Percentiles rank a stretch among this genome's conserved stretches.
Conservation (phyloP, 1,139 yeast species). For the Sugiyamaella paludigena region DNA sequence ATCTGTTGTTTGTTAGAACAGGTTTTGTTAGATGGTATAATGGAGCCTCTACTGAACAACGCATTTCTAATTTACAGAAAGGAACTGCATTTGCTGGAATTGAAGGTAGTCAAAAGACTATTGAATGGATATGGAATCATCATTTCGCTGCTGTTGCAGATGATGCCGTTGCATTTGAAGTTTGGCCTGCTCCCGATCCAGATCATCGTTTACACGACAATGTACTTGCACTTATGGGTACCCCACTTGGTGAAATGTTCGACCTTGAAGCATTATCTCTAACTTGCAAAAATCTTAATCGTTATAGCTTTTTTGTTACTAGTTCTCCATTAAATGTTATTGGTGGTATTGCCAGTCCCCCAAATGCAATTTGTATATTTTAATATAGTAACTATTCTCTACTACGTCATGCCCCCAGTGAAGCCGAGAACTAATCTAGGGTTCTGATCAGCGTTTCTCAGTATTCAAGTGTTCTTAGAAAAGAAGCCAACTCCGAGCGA, state of each 20-base stretch:
- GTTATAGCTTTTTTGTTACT: conserved; percentile 31
- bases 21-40: conserved; percentile 22
- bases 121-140: conserved; percentile 24
- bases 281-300: conserved; percentile 21
- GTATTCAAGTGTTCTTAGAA: too few species aligned
- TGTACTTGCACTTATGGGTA: conserved; percentile 10
- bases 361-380: conserved; percentile 33
- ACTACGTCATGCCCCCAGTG: too few species aligned
- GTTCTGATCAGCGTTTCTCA: too few species aligned
- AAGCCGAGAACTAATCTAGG: too few species aligned
- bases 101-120: conserved; percentile 16
- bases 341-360: conserved; percentile 33
- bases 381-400: too few species aligned
- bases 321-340: conserved; percentile 30
- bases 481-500: too few species aligned
- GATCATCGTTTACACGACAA: conserved; percentile 21
- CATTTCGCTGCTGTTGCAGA: conserved; percentile 30
- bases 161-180: conserved; percentile 28
- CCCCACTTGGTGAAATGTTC: conserved; percentile 22
- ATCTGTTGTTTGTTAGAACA: conserved; percentile 32
- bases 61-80: conserved; percentile 8
- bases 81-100: conserved; percentile 20
- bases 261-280: conserved; percentile 28
- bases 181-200: conserved; percentile 23
- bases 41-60: conserved; percentile 7